Percentiles rank a stretch among this genome's conserved stretches.
These are phyloP conservation scores for Umbelopsis sp. DNA, from an alignment of 192 early-diverging fungal genomes.

Conservation along the genomic window DNA sequence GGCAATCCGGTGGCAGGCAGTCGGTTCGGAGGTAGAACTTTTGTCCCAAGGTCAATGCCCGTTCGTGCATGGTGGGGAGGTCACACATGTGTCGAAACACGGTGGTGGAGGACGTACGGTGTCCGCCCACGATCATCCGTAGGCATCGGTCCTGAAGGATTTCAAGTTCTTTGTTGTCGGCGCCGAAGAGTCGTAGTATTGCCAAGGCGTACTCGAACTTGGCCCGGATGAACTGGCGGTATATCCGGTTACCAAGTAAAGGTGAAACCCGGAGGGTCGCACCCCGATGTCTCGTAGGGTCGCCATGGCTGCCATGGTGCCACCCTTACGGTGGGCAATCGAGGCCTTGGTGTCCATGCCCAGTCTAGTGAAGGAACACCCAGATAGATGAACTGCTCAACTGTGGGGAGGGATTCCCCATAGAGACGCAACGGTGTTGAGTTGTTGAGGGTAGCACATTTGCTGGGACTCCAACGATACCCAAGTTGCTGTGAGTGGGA, in stretches of 20 bases:
- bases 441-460: conserved; percentile 10
- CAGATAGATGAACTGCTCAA: too few species aligned
- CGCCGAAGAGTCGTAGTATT: neutral
- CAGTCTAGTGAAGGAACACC: too few species aligned
- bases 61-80: neutral
- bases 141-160: neutral
- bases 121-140: neutral
- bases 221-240: neutral
- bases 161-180: neutral
- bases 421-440: neutral
- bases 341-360: too few species aligned
- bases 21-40: neutral
- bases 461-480: conserved; percentile 24
- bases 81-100: neutral
- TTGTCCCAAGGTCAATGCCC: neutral
- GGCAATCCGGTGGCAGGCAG: neutral
- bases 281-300: neutral
- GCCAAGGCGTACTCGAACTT: neutral
- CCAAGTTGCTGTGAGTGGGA: neutral
- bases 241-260: neutral
- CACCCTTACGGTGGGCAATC: too few species aligned
- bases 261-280: neutral
- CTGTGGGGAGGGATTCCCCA: neutral
- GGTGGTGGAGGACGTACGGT: neutral
- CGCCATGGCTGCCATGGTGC: neutral